These are phyloP conservation scores for Pseudopyrenochaeta lycopersici DNA, from an alignment of 2,329 filamentous ascomycete species.

Conservation along the genomic window DNA sequence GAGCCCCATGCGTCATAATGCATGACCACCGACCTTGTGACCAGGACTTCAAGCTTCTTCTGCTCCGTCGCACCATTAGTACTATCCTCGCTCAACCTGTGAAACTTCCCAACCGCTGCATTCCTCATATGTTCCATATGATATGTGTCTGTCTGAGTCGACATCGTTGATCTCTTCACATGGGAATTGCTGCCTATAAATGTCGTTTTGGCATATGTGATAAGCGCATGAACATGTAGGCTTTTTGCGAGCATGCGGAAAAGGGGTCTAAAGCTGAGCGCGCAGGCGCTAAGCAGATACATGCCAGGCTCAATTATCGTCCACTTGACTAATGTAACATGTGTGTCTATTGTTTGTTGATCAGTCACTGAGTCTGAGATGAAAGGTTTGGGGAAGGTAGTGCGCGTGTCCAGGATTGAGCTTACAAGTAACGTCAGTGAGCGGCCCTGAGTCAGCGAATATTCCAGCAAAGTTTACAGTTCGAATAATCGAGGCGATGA, in stretches of 20 bases:
- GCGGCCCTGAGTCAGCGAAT: constrained; percentile 10
- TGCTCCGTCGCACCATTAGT: constrained; percentile 1
- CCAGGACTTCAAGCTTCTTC: constrained; percentile 9
- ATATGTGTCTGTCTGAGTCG: constrained; percentile 3
- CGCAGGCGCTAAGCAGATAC: constrained; percentile 35
- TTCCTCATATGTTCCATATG: constrained; percentile 19
- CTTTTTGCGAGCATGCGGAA: constrained; percentile 28
- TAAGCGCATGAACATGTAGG: constrained; percentile 26
- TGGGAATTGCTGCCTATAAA: constrained; percentile 1
- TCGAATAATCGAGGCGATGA: constrained; percentile 35
- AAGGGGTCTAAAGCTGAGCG: constrained; percentile 35
- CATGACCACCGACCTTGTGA: constrained; percentile 18
- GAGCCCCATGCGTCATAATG: neutral
- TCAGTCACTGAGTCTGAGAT: neutral
- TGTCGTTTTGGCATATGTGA: constrained; percentile 25
- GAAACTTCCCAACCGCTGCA: constrained; percentile 13
- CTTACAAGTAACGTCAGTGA: constrained; percentile 34
- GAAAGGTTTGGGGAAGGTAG: neutral
- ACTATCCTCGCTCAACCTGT: constrained; percentile 13
- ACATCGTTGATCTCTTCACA: constrained; percentile 1
- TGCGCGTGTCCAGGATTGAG: too few species aligned
- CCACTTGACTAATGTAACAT: constrained; percentile 31
- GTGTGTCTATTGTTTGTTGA: constrained; percentile 8
- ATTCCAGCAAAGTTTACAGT: constrained; percentile 27
- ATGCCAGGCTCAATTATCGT: constrained; percentile 38